Evolutionary conservation across 2,329 filamentous ascomycete genomes (phyloP), one percentile per base, ranked within the genome.

Genomic region (Shiraia bambusicola): DNA sequence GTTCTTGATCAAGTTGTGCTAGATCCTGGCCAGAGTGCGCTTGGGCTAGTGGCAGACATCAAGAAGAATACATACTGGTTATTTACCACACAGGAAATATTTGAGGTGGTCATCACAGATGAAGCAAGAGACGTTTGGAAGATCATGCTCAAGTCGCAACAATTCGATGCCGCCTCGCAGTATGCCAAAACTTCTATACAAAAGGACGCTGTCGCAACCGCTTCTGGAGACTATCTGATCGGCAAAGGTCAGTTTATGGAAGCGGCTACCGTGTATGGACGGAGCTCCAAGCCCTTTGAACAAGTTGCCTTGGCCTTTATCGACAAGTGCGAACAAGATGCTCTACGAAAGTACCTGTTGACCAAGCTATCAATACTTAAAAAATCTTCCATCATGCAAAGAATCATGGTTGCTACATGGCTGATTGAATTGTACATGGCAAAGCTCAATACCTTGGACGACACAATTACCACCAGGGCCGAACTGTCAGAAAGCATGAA

Each of bases 51-150:
- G 36, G 84, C 92, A 7, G 93, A 98, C 67, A 80, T 87, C 47
- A 92, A 93, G 67, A 95, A 96, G 74, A 94, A 92, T 61, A 98
- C 93, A 0, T 96, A 92, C 64, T 98, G 94, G 93, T 78, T 98
- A 2, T 95, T 97, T 62, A 97, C 92, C 0, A 80, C 82, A 0
- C 80, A 88, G 42, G 90, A 95, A 59, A 95, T 98, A 36, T 96
- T 90, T 56, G 93, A 98, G 70, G 86, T 98, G 44, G 87, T 93
- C 10, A 86, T 92, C 10, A 86, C 84, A 31, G 88, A 97, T 41
- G 93, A 98, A 67, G 88, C 91, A 54, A 77, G 93, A 54, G 88
- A 97, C 65, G 82, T 97, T 12, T 98, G 93, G 93, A 88, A 88
- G 63, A 88, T 97, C 37, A 87, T 97, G 82, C 78, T 96, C 44